These are phyloP conservation scores for Rasamsonia emersonii DNA, from an alignment of 2,329 filamentous ascomycete species.

Conservation along the genomic window DNA sequence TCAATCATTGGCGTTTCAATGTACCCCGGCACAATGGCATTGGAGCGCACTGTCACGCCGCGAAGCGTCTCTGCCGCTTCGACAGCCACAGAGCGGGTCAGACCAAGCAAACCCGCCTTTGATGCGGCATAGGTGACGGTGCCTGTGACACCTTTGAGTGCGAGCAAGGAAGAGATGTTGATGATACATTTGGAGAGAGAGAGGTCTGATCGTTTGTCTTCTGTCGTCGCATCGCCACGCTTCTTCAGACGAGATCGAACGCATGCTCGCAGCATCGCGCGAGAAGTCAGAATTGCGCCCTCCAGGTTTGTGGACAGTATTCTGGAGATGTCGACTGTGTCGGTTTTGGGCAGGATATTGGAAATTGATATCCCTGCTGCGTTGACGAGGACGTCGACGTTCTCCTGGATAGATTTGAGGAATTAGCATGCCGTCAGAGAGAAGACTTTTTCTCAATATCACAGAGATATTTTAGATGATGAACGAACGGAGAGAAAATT, in stretches of 20 bases:
- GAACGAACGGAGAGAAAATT: constrained; percentile 1
- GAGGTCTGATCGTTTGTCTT: constrained; percentile 41
- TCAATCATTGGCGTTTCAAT: constrained; percentile 72
- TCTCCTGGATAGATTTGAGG: constrained; percentile 14
- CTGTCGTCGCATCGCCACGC: constrained; percentile 17
- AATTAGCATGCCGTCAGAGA: not conserved
- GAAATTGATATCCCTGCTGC: constrained; percentile 66
- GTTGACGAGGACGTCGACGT: constrained; percentile 61
- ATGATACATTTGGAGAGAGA: constrained; percentile 62
- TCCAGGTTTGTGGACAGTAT: constrained; percentile 63
- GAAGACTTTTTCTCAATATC: constrained; percentile 6
- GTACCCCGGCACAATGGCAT: constrained; percentile 76
- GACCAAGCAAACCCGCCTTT: constrained; percentile 70
- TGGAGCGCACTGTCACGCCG: constrained; percentile 59
- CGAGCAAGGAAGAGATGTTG: constrained; percentile 72
- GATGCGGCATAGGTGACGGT: constrained; percentile 67
- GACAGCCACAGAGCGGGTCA: constrained; percentile 28
- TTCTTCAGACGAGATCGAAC: constrained; percentile 23
- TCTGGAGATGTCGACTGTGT: constrained; percentile 42
- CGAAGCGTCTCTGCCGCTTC: constrained; percentile 43
- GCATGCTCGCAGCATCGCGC: constrained; percentile 27
- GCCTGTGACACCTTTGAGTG: constrained; percentile 58
- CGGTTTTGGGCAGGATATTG: constrained; percentile 52
- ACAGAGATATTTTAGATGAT: not conserved
- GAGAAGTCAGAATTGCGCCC: constrained; percentile 33